phyloP scores from a whole-genome alignment of 805 yeast genomes.

The Candida coquimbonensis region DNA sequence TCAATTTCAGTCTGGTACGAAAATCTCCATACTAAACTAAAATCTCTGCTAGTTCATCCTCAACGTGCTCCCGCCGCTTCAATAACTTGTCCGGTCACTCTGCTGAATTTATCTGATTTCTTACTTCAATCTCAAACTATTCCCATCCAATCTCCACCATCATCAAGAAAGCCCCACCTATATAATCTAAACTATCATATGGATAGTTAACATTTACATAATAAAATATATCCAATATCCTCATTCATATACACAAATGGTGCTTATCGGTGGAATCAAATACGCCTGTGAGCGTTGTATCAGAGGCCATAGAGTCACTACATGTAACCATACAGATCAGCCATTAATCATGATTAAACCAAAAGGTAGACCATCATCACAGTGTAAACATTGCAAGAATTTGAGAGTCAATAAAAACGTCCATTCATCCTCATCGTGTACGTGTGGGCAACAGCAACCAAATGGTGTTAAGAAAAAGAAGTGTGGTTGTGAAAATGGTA shows the following conservation, averaged over 20 bases:
- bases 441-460: slow-evolving; percentile 46
- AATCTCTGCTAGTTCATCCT: too few species aligned
- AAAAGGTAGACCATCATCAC: slow-evolving; percentile 93
- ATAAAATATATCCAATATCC: too few species aligned
- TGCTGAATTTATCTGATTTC: too few species aligned
- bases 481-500: slow-evolving; percentile 24
- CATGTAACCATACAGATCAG: slow-evolving; percentile 88
- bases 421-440: slow-evolving; percentile 55
- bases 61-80: too few species aligned
- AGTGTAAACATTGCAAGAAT: slow-evolving; percentile 80
- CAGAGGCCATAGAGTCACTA: slow-evolving; percentile 91
- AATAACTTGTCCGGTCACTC: too few species aligned
- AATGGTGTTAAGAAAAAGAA: slow-evolving; percentile 16
- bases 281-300: slow-evolving; percentile 96
- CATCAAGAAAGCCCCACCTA: not conserved
- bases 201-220: too few species aligned
- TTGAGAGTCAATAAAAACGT: slow-evolving; percentile 59
- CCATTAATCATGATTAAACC: slow-evolving; percentile 91
- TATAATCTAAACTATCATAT: not conserved
- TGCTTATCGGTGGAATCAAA: slow-evolving; percentile 83
- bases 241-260: slow-evolving; percentile 42
- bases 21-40: too few species aligned
- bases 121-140: too few species aligned
- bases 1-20: too few species aligned
- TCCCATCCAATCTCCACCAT: not conserved